Evolutionary conservation across 169 alveolate species (phyloP), one percentile per base, ranked within the genome.

Genomic region (Cryptosporidium meleagridis): DNA sequence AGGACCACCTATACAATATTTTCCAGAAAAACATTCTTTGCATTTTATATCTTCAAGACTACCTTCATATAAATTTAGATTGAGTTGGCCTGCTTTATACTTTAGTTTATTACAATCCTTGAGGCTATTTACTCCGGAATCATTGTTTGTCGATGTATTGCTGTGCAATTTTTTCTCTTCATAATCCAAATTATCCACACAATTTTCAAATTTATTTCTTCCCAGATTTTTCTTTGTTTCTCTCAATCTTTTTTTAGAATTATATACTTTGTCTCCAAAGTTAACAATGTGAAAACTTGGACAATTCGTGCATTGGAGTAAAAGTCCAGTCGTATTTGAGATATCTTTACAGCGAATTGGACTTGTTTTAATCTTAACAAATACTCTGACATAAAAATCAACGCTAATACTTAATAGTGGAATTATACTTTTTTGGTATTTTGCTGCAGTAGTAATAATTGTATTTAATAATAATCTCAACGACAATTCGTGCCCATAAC

Each of bases 381-480:
- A 96, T 9, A 97, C 94, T 59, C 99, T 91, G 52, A 97, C 96
- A 91, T 97, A 97, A 91, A 97, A 97, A 84, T 97, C 99, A 23
- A 96, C 97, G 71, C 97, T 96, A 61, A 94, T 92, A n/a, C 97
- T 94, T 16, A 96, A 62, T 87, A 95, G 87, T 3, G 99, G 99
- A 41, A 93, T 94, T 62, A 97, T 94, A 3, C 92, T 94, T 53
- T 95, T 93, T 89, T 97, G 95, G 85, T 97, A 96, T 85, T 95
- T 95, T 52, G 97, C 94, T 4, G 99, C 99, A 26, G 97, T 93
- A 7, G 94, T 85, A 62, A 94, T 94, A 18, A 97, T 92, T 48
- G 97, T 93, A 92, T 96, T 93, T 41, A 97, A 92, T 41, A 96
- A 93, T 7, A 96, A 94, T 91, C 98, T 94, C 85, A 94, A 91